Evolutionary conservation across 345 rosid genomes (phyloP).

Genomic region (Iberis pinnata): DNA sequence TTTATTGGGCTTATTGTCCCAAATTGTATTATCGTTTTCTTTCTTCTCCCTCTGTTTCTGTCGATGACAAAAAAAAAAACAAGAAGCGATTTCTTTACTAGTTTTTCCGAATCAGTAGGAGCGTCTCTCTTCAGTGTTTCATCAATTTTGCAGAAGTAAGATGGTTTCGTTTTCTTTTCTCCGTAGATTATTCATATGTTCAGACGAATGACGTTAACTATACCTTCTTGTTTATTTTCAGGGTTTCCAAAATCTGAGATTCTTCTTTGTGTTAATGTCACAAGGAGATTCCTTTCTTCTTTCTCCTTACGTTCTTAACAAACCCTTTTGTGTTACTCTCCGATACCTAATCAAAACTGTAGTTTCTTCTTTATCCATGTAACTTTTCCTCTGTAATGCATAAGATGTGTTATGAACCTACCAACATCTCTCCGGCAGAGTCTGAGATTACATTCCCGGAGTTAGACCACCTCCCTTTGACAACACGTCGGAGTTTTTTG

Average conservation of each 20-base stretch:
- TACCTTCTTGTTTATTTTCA: background rate
- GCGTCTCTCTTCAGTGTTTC: conserved; percentile 13
- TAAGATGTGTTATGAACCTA: conserved; percentile 26
- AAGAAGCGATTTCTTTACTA: background rate
- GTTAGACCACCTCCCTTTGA: conserved; percentile 25
- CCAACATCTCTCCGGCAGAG: conserved; percentile 7
- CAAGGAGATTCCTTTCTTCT: conserved; percentile 18
- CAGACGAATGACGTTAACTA: background rate
- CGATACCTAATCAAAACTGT: background rate
- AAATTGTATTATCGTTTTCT: background rate
- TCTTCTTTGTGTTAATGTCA: conserved; percentile 4
- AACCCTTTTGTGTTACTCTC: background rate
- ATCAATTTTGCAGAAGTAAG: conserved; percentile 13
- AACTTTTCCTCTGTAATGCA: conserved; percentile 10
- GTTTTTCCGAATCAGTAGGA: conserved; percentile 11
- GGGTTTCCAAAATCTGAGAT: conserved; percentile 13
- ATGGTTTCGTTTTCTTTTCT: background rate
- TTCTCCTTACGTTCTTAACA: conserved; percentile 4
- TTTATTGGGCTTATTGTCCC: conserved; percentile 4
- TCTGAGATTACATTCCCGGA: background rate
- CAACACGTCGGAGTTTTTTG: conserved; percentile 19
- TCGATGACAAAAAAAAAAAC: background rate
- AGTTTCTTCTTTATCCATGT: background rate
- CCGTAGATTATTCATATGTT: background rate
- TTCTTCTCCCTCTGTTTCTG: background rate